Percentiles rank a stretch among this genome's conserved stretches.
phyloP scores from a whole-genome alignment of 805 yeast species.

The Lipomyces mesembrius region DNA sequence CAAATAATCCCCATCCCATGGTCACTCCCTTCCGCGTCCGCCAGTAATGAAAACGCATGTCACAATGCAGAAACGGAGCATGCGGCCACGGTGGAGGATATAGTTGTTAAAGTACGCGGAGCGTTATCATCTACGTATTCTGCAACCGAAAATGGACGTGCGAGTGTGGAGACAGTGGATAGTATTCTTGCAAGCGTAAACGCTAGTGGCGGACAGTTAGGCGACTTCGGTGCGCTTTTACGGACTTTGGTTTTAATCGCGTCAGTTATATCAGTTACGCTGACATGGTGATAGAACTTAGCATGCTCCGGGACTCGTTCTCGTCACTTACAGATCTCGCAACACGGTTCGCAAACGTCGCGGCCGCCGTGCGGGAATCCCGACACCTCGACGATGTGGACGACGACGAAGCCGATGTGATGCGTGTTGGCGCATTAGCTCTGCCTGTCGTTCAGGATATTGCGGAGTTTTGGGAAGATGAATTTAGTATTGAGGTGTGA shows the following conservation, averaged over 20 bases:
- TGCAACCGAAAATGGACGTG: neutral
- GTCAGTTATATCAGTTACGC: neutral
- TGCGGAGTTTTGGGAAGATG: slow-evolving; percentile 13
- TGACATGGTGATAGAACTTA: neutral
- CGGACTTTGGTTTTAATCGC: neutral
- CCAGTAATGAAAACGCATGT: neutral
- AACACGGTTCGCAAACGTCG: neutral
- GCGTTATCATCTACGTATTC: neutral
- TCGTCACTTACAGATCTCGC: neutral
- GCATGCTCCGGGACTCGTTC: slow-evolving; percentile 6
- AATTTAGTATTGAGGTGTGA: slow-evolving; percentile 9
- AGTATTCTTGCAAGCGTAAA: neutral
- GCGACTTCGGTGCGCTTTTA: neutral
- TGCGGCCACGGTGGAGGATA: neutral
- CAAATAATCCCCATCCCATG: neutral
- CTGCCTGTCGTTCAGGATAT: slow-evolving; percentile 12
- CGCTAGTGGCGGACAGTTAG: neutral
- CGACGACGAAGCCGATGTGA: neutral
- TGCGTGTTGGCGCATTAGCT: slow-evolving; percentile 7
- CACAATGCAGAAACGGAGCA: neutral
- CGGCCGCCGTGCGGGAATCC: neutral
- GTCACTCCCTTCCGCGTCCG: neutral
- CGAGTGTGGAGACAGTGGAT: neutral
- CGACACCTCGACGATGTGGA: neutral
- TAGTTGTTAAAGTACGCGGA: neutral